Conservation (phyloP, 805 yeast species). For the Metschnikowia bowlesiae region DNA sequence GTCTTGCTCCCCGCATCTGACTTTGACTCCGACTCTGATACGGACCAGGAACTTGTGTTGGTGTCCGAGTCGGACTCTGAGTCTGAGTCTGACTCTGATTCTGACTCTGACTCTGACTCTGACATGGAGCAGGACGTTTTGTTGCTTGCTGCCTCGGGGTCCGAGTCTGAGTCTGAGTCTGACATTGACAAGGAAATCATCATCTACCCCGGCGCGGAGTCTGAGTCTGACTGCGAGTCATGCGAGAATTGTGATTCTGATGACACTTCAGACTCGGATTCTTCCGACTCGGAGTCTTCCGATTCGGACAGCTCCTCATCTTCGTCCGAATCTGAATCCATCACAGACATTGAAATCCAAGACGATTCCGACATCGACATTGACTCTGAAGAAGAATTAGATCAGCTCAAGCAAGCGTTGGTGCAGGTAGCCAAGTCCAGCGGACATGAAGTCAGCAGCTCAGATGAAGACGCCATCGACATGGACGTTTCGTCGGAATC, state of each 20-base stretch:
- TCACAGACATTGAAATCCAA: constrained; percentile 15
- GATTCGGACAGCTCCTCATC: constrained; percentile 3
- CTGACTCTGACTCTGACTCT: constrained; percentile 18
- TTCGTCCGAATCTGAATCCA: constrained; percentile 2
- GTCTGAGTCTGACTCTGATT: constrained; percentile 17
- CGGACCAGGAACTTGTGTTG: constrained; percentile 11
- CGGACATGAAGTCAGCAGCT: constrained; percentile 16
- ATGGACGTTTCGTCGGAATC: constrained; percentile 21
- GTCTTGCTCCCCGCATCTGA: constrained; percentile 4
- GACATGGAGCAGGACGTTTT: constrained; percentile 14
- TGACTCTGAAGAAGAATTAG: constrained; percentile 26
- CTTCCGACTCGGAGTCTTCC: constrained; percentile 1
- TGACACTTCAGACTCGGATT: constrained; percentile 10
- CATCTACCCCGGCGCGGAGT: constrained; percentile 3
- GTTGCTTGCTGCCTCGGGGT: constrained; percentile 6
- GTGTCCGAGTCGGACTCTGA: constrained; percentile 4
- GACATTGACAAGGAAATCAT: constrained; percentile 15
- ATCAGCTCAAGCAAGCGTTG: constrained; percentile 17
- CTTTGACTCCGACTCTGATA: constrained; percentile 17
- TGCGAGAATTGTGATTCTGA: constrained; percentile 12
- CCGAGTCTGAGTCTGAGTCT: constrained; percentile 26
- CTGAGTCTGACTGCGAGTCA: constrained; percentile 21
- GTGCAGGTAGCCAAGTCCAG: constrained; percentile 11
- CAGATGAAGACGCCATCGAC: constrained; percentile 10
- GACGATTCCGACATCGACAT: constrained; percentile 21